Evolutionary conservation across 2,329 filamentous ascomycete species (phyloP).

Genomic region (Cercospora beticola): DNA sequence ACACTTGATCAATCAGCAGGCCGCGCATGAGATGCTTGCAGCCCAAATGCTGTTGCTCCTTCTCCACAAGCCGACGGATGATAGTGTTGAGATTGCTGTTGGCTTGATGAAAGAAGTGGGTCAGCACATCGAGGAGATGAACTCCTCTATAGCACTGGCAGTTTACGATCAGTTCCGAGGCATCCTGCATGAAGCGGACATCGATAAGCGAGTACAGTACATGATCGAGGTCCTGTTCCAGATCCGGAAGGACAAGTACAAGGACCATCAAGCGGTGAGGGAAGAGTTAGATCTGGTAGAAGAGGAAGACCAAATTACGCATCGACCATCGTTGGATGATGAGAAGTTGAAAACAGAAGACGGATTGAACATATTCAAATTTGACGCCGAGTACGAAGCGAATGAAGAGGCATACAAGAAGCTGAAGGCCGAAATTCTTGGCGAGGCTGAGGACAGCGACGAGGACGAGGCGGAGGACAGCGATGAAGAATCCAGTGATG

Average conservation of each 20-base stretch:
- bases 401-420: slow-evolving; percentile 88
- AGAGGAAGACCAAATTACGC: slow-evolving; percentile 97
- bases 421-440: slow-evolving; percentile 89
- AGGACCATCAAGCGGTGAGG: slow-evolving; percentile 85
- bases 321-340: slow-evolving; percentile 72
- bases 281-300: slow-evolving; percentile 94
- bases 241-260: slow-evolving; percentile 92
- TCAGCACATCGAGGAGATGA: slow-evolving; percentile 94
- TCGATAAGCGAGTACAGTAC: slow-evolving; percentile 98
- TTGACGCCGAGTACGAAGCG: slow-evolving; percentile 83
- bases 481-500: slow-evolving; percentile 42
- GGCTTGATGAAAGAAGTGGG: slow-evolving; percentile 90
- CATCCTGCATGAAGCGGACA: slow-evolving; percentile 93
- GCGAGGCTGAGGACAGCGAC: slow-evolving; percentile 75
- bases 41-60: slow-evolving; percentile 91
- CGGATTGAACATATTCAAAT: slow-evolving; percentile 91
- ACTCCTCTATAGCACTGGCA: slow-evolving; percentile 76
- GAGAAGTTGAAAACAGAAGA: slow-evolving; percentile 84
- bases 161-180: slow-evolving; percentile 96
- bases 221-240: slow-evolving; percentile 99
- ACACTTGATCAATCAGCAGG: slow-evolving; percentile 93
- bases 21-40: slow-evolving; percentile 88
- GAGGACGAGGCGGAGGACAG: slow-evolving; percentile 68
- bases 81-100: slow-evolving; percentile 96
- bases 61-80: slow-evolving; percentile 91